Evolutionary conservation across 495 filamentous ascomycete genomes (phyloP).

Genomic region (Ascodesmis nigricans): DNA sequence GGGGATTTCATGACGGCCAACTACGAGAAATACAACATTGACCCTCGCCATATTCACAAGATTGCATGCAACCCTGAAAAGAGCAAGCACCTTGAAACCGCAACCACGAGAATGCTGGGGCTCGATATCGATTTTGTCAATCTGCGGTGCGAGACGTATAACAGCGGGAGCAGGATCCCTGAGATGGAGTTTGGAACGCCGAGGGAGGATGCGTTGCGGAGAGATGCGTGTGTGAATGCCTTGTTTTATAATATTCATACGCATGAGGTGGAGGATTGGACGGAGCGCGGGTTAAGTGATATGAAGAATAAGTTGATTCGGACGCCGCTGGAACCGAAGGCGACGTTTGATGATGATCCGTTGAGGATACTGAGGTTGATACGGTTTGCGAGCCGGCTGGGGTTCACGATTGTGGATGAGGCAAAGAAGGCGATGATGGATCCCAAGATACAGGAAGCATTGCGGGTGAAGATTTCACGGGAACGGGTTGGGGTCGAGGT

Average conservation of each 20-base stretch:
- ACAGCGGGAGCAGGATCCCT: slow-evolving; percentile 66
- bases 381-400: slow-evolving; percentile 67
- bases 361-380: slow-evolving; percentile 73
- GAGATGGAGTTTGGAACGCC: slow-evolving; percentile 86
- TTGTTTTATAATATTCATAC: slow-evolving; percentile 86
- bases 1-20: slow-evolving; percentile 33
- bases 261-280: slow-evolving; percentile 62
- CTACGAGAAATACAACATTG: slow-evolving; percentile 22
- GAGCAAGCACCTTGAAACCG: slow-evolving; percentile 90
- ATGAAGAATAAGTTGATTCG: slow-evolving; percentile 49
- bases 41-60: slow-evolving; percentile 38
- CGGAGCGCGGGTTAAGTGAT: slow-evolving; percentile 48
- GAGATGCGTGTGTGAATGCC: slow-evolving; percentile 88
- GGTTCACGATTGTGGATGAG: slow-evolving; percentile 48
- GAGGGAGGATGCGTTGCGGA: slow-evolving; percentile 66
- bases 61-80: slow-evolving; percentile 86
- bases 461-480: slow-evolving; percentile 77
- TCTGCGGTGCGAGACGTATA: slow-evolving; percentile 74
- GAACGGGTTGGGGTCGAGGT: slow-evolving; percentile 69
- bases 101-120: slow-evolving; percentile 64
- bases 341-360: slow-evolving; percentile 91
- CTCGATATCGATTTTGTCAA: slow-evolving; percentile 90
- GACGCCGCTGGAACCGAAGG: slow-evolving; percentile 69
- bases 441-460: slow-evolving; percentile 36
- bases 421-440: slow-evolving; percentile 56